Evolutionary conservation across 306 rosid genomes (phyloP), one percentile per base, ranked within the genome.

Genomic region (Parietaria judaica): DNA sequence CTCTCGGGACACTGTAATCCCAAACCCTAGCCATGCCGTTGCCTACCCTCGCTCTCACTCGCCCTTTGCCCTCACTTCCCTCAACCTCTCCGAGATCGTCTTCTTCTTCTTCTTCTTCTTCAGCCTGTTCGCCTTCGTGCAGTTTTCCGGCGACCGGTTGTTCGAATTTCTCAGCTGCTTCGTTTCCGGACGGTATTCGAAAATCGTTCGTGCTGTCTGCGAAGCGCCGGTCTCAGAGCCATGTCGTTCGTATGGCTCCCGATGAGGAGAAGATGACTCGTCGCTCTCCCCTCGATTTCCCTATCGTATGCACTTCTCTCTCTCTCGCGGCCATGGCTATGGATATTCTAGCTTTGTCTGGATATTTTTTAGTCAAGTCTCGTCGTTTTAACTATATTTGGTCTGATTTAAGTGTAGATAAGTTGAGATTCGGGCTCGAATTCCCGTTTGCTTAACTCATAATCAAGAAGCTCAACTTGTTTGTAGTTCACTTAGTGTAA

Each of bases 241-340:
- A 66, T 49, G 16, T 75, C 12, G 83, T 78, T 68, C 84, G 89
- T 17, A 89, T 89, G 96, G 96, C 95, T 74, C 96, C 95, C 7
- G 88, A 89, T 0, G 96, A 86, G 66, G 89, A 89, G 71, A 85
- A 76, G 75, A 65, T 85, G 72, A 83, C 89, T 61, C 95, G 95
- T 41, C 96, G 95, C 58, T 81, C 86, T 34, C 95, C 95, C 60
- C 87, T 89, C 62, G 91, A 89, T 59, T 89, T 86, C 82, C 95
- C 95, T 0, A 62, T 84, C 53, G 91, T 89, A 79, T 56, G 81
- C 11, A 3, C 10, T 58, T 51, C 37, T 65, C 14, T 35, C 17
- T 56, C 47, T 0, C 52, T 39, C 41, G 14, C 36, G 31, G 45
- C 45, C 45, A 41, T 41, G 45, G 3, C 9, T 5, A 8, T 41